These are phyloP conservation scores for Xylona heveae DNA, from an alignment of 495 filamentous ascomycete species.

Conservation along the genomic window DNA sequence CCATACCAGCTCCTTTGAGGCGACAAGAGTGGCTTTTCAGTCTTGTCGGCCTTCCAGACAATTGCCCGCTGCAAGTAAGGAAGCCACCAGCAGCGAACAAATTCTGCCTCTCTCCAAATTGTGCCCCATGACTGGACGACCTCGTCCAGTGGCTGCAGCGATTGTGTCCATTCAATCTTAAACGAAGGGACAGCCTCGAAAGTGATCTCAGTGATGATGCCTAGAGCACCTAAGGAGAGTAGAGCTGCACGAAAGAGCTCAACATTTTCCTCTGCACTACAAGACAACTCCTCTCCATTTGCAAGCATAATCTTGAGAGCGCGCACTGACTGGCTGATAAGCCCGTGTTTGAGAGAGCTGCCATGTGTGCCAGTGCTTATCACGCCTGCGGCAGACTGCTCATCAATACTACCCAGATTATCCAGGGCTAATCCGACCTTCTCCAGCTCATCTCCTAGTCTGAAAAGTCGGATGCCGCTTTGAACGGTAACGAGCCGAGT, in stretches of 20 bases:
- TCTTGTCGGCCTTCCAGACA: slow-evolving; percentile 68
- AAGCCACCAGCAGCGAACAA: slow-evolving; percentile 91
- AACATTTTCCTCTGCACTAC: slow-evolving; percentile 45
- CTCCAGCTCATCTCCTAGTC: slow-evolving; percentile 46
- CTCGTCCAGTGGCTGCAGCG: slow-evolving; percentile 39
- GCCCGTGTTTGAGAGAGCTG: slow-evolving; percentile 60
- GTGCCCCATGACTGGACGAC: slow-evolving; percentile 52
- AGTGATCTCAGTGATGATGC: slow-evolving; percentile 75
- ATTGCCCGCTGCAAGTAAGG: slow-evolving; percentile 74
- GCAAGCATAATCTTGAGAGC: slow-evolving; percentile 61
- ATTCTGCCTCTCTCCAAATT: slow-evolving; percentile 72
- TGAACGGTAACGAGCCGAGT: slow-evolving; percentile 52
- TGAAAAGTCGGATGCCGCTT: slow-evolving; percentile 60
- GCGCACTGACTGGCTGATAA: slow-evolving; percentile 55
- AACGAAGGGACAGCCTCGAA: slow-evolving; percentile 57
- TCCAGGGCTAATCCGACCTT: slow-evolving; percentile 58
- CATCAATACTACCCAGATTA: slow-evolving; percentile 83
- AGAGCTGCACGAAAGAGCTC: slow-evolving; percentile 78
- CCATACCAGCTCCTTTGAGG: slow-evolving; percentile 51
- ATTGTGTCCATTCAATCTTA: slow-evolving; percentile 70
- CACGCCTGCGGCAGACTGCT: slow-evolving; percentile 82
- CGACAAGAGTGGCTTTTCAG: slow-evolving; percentile 26
- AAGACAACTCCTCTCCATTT: slow-evolving; percentile 54
- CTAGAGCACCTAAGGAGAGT: slow-evolving; percentile 71
- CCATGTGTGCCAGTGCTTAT: slow-evolving; percentile 89